These are phyloP conservation scores for Sugiyamaella qingdaonensis DNA, from an alignment of 805 yeast species.

Conservation along the genomic window DNA sequence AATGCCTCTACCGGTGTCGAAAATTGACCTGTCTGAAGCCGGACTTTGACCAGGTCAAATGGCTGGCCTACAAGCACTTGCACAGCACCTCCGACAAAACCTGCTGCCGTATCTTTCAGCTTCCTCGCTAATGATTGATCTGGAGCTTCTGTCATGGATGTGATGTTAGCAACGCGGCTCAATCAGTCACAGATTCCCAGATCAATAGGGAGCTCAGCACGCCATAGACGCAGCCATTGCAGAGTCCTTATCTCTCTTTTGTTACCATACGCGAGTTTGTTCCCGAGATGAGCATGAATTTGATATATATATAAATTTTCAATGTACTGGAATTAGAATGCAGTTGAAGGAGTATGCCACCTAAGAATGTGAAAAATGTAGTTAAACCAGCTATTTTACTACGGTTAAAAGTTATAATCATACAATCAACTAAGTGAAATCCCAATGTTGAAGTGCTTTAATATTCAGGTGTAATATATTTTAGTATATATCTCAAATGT, in stretches of 20 bases:
- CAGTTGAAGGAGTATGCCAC: too few relatives aligned
- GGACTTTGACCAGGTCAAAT: conserved; percentile 65
- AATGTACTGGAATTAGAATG: too few relatives aligned
- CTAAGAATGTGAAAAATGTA: too few relatives aligned
- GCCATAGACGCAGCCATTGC: background rate
- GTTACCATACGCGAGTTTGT: background rate
- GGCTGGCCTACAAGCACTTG: conserved; percentile 61
- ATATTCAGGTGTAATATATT: too few relatives aligned
- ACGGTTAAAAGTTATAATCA: too few relatives aligned
- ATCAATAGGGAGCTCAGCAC: background rate
- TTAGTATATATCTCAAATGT: too few relatives aligned
- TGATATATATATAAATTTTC: too few relatives aligned
- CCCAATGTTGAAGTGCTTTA: too few relatives aligned
- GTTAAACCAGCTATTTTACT: too few relatives aligned
- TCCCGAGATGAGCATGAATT: too few relatives aligned
- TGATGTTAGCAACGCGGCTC: background rate
- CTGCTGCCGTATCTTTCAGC: conserved; percentile 50
- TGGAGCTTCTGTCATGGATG: conserved; percentile 1
- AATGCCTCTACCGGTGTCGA: conserved; percentile 48
- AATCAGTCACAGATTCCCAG: background rate
- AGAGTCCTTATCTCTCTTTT: conserved; percentile 1
- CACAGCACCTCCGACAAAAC: conserved; percentile 52
- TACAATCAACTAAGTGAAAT: too few relatives aligned
- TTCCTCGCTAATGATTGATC: conserved; percentile 40
- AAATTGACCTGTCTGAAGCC: conserved; percentile 66